These are phyloP conservation scores for Venturia pyrina DNA, from an alignment of 2,329 filamentous ascomycete species.

Conservation along the genomic window DNA sequence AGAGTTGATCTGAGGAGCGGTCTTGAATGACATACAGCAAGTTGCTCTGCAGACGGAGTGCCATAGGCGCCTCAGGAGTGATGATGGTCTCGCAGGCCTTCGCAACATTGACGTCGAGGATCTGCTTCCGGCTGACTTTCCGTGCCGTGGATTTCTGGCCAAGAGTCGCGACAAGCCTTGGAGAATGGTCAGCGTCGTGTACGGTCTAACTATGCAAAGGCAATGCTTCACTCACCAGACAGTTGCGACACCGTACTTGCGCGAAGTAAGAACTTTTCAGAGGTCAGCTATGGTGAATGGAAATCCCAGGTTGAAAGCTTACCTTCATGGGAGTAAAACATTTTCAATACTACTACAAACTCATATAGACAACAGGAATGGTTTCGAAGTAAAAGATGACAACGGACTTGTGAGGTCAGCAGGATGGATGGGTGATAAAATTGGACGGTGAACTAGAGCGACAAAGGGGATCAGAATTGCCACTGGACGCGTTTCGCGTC, in stretches of 20 bases:
- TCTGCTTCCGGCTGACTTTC: constrained; percentile 73
- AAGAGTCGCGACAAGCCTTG: constrained; percentile 83
- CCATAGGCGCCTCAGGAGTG: constrained; percentile 75
- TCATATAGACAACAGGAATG: background rate
- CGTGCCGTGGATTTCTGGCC: constrained; percentile 61
- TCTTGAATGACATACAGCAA: constrained; percentile 50
- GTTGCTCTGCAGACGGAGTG: constrained; percentile 79
- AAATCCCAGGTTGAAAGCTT: constrained; percentile 23
- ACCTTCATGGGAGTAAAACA: constrained; percentile 98
- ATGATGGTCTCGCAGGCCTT: constrained; percentile 86
- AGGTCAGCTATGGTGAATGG: background rate
- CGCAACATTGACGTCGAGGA: constrained; percentile 75
- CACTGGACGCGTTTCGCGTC: background rate
- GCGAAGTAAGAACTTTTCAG: constrained; percentile 61
- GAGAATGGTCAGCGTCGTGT: constrained; percentile 18
- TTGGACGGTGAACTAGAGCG: background rate
- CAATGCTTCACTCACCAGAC: constrained; percentile 60
- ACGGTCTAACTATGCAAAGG: background rate
- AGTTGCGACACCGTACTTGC: constrained; percentile 85
- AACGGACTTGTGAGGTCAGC: background rate
- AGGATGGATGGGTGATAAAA: background rate
- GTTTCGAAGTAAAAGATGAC: background rate
- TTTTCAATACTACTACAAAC: constrained; percentile 27
- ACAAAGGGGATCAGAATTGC: background rate
- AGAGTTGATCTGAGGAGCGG: constrained; percentile 2